Evolutionary conservation across 83 land plant species (phyloP), one percentile per base, ranked within the genome.

Genomic region (Diphasiastrum complanatum): DNA sequence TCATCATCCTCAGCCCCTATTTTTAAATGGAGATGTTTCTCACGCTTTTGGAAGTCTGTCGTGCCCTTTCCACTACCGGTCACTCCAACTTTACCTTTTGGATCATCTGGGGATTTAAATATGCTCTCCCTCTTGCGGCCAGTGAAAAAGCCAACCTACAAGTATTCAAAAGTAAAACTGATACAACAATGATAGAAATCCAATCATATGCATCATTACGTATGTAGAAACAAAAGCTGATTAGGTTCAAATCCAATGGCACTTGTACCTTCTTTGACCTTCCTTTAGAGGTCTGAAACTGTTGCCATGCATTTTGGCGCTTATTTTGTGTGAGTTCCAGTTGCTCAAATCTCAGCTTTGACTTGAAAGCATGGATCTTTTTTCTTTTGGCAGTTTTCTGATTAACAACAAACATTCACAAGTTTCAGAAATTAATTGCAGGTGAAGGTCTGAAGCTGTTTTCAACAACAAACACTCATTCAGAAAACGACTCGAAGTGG

Each of bases 271-370:
- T 95, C 67, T 85, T 89, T 29, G 87, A 51, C 56, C 76, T 80
- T 33, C 93, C 93, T 73, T 95, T 95, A 8, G 85, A 60, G 27
- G 92, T 72, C 60, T 95, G 99, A 48, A 95, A 95, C 69, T 95
- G 97, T 63, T 95, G 99, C 99, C 99, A 95, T 18, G 89, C 92
- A 79, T 95, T 95, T 50, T 95, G 99, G 61, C 93, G 75, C 76
- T 95, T 95, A 51, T 95, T 95, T 64, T 95, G 99, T 26, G 83
- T 60, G 2, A 82, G 75, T 68, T 95, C 99, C 71, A 83, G 77
- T 71, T 89, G 84, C 64, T 95, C 99, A 18, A 78, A 43, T 45
- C 99, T 73, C 65, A 73, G 47, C 74, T 85, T 85, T 49, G 99
- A 95, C 78, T 95, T 95, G 69, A 95, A 95, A 51, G 97, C 86